Evolutionary conservation across 1,139 yeast species (phyloP), one percentile per base, ranked within the genome.

Genomic region (Kluyveromyces sp.): DNA sequence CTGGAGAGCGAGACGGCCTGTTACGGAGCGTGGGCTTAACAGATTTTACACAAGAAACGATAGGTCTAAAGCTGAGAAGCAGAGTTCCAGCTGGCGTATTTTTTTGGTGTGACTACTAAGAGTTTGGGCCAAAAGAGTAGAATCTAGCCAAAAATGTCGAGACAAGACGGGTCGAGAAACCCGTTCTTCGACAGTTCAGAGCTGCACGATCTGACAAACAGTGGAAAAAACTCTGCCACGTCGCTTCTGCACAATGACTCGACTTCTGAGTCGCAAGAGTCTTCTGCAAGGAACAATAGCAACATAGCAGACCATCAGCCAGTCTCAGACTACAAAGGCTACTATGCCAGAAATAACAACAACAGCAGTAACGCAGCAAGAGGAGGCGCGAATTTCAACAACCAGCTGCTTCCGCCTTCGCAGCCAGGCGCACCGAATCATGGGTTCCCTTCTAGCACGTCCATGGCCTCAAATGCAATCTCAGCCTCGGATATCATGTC

Each of bases 401-500:
- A 22, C 20, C 17, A 40, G 18, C 33, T 16, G 33, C 39, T 36
- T 3, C 39, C 22, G 22, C 33, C 39, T 11, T 22, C 39, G 9
- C 18, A 36, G 18, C 20, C 36, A 12, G 33, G 11, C 36, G 16
- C 33, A 7, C 38, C 40, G 17, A 30, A 19, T 17, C 41, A 32
- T 19, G 41, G 42, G 13, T 36, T 45, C 33, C 48, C 46, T 36
- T 41, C 53, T 44, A 41, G 41, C 42, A 40, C 64, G 59, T n/a
- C 46, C n/a, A 33, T 45, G 34, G 40, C 42, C 39, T 45, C 48
- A 9, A 40, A 52, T 33, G 49, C 48, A 12, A 40, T 46, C 13
- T 48, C 55, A 6, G 48, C 47, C 36, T 54, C 54, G 39, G 61
- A 60, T 36, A 56, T 63, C 29, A 54, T 57, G 47, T 61, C 66